Evolutionary conservation across 805 yeast genomes (phyloP), one percentile per base, ranked within the genome.

Genomic region (Brettanomyces custersianus): DNA sequence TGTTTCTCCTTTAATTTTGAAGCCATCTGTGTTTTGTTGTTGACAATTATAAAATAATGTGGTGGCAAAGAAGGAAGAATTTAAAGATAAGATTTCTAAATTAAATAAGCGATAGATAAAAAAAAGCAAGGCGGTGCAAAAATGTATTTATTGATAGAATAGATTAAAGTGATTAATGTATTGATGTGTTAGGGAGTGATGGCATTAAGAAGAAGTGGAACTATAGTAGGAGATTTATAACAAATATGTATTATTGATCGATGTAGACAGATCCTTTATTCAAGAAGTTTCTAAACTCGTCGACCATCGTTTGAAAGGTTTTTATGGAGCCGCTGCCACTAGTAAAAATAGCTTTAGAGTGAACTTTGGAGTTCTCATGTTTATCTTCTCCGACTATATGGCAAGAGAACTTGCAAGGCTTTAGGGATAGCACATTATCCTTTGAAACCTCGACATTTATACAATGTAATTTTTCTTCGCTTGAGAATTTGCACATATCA

Each of bases 291-390:
- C 74, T 76, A 43, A 80, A 69, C 50, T 81, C 88, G 37, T 57
- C 61, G 42, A 72, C 72, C 45, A 81, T 61, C 42, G 74, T 75
- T 24, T 60, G 68, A 35, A 81, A 70, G 5, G 85, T 73, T 43
- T 71, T 73, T 22, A 65, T 57, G 1, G 87, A 78, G 5, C 92
- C 92, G 43, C 72, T 74, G 22, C 71, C 68, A 52, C 77, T 75
- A 17, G 68, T 71, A 49, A 83, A 77, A 12, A 68, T 68, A 24
- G 81, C 59, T 40, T 65, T 70, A 31, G 84, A 75, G 21, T 44
- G 38, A 13, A 46, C 45, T 9, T 40, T 34, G 10, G 37, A 27
- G 18, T 40, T 40, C 54, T 65, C 42, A 51, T 53, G 40, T 45
- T 36, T 16, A 48, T 36, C 72, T 35, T 72, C 60, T 26, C 63